phyloP scores from a whole-genome alignment of 1,284 basidiomycete genomes.

The Gomphus bonarii region DNA sequence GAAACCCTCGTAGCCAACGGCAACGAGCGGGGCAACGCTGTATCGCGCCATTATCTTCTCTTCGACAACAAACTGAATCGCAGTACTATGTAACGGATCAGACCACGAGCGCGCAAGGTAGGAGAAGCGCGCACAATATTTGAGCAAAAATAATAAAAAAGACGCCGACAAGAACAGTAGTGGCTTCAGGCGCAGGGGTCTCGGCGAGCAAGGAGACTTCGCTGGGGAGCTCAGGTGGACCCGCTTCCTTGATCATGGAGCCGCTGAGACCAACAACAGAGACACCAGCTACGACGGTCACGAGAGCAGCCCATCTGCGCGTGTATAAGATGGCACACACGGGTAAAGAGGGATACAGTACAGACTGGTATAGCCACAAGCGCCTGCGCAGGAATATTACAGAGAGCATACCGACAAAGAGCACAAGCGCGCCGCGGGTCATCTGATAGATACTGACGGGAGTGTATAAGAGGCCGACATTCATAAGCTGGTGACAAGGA shows the following conservation, averaged over 20 bases:
- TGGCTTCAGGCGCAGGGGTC: constrained; percentile 43
- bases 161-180: constrained; percentile 68
- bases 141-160: constrained; percentile 95
- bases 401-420: constrained; percentile 91
- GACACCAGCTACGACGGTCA: constrained; percentile 77
- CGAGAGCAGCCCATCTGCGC: constrained; percentile 77
- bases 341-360: constrained; percentile 9
- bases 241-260: constrained; percentile 69
- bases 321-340: background rate
- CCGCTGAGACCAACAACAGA: constrained; percentile 88
- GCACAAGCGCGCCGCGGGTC: constrained; percentile 92
- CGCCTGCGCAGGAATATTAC: constrained; percentile 85
- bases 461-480: constrained; percentile 87
- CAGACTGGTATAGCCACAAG: constrained; percentile 72
- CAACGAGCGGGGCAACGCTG: constrained; percentile 83
- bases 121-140: constrained; percentile 63
- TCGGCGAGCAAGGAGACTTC: background rate
- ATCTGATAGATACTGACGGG: constrained; percentile 98
- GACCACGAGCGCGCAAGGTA: background rate
- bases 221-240: constrained; percentile 16
- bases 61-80: constrained; percentile 91
- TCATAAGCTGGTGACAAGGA: constrained; percentile 64
- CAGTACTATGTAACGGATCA: constrained; percentile 44
- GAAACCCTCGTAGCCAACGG: constrained; percentile 90
- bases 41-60: constrained; percentile 88